These are phyloP conservation scores for Circinella umbellata DNA, from an alignment of 371 early-diverging fungal species.

Conservation along the genomic window DNA sequence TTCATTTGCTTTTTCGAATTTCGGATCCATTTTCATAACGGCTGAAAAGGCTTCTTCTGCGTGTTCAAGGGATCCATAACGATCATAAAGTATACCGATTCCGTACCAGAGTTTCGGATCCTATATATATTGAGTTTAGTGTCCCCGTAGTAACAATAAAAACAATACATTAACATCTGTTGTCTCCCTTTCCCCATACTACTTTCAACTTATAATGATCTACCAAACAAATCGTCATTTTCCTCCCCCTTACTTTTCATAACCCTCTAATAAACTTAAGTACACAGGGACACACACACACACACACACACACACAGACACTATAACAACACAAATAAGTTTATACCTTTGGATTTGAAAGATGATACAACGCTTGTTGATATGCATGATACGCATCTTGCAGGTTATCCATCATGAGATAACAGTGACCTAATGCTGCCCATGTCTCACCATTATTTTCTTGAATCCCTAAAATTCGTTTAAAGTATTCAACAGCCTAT, in stretches of 20 bases:
- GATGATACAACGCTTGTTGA: constrained; percentile 90
- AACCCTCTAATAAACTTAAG: background rate
- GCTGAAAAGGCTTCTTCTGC: constrained; percentile 97
- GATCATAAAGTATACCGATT: constrained; percentile 96
- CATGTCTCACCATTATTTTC: constrained; percentile 88
- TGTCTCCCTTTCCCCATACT: too few species aligned
- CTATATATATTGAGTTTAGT: constrained; percentile 31
- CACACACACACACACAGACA: too few species aligned
- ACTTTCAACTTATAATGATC: too few species aligned
- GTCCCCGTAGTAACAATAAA: too few species aligned
- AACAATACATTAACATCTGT: too few species aligned
- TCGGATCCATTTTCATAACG: constrained; percentile 86
- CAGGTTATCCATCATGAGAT: constrained; percentile 92
- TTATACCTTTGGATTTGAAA: constrained; percentile 76
- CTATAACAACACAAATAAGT: too few species aligned
- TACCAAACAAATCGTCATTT: too few species aligned
- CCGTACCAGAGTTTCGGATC: constrained; percentile 99
- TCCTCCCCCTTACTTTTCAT: too few species aligned
- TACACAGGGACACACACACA: background rate
- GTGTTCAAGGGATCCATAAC: constrained; percentile 94
- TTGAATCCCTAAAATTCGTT: constrained; percentile 82
- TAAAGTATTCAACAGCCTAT: constrained; percentile 88
- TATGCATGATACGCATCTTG: constrained; percentile 93
- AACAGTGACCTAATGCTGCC: constrained; percentile 94
- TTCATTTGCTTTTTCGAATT: constrained; percentile 95